Percentiles rank a stretch among this genome's conserved stretches.
These are phyloP conservation scores for Colletotrichum sp. DNA, from an alignment of 2,329 filamentous ascomycete genomes.

Conservation along the genomic window DNA sequence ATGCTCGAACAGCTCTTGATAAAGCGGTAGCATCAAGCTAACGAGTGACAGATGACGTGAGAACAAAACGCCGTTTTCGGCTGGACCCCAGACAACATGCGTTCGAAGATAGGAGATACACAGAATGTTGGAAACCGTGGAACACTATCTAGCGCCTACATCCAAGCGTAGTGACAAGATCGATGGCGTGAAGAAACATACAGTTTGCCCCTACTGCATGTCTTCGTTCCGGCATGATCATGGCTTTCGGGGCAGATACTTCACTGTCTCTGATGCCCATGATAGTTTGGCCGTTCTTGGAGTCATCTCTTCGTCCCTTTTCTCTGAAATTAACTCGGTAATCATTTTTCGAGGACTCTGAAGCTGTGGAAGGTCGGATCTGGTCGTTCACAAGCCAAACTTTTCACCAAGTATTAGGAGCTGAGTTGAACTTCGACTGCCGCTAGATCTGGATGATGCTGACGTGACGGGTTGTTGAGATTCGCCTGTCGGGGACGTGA, in stretches of 20 bases:
- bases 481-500: not conserved
- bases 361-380: not conserved
- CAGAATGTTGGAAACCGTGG: not conserved
- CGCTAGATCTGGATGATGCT: not conserved
- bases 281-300: not conserved
- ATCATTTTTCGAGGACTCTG: no score
- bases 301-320: not conserved
- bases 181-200: not conserved
- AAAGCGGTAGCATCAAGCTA: not conserved
- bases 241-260: not conserved
- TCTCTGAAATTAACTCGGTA: not conserved
- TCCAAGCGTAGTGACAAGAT: not conserved
- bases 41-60: not conserved
- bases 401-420: not conserved
- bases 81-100: not conserved
- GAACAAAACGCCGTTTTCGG: not conserved
- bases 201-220: rapidly evolving
- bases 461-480: not conserved
- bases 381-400: not conserved
- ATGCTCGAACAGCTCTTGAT: not conserved
- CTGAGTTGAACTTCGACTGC: not conserved
- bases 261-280: not conserved
- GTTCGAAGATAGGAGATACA: not conserved
- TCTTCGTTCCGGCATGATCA: not conserved
- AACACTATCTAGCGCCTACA: not conserved